Evolutionary conservation across 768 basidiomycete genomes (phyloP).

Genomic region (Boletus pseudo-olivaceus): DNA sequence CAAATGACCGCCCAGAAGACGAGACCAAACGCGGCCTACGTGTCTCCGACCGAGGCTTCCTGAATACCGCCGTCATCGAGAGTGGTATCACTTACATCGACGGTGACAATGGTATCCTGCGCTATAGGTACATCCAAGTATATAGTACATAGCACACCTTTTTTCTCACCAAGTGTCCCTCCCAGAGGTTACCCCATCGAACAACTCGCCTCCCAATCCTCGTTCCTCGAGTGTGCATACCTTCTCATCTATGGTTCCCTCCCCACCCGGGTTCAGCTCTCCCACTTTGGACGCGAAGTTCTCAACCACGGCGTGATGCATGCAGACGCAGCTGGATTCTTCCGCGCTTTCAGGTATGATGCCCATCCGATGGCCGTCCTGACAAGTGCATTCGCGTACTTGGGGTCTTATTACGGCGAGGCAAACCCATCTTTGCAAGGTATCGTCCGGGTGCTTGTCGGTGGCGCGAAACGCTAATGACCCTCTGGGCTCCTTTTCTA

Average conservation of each 20-base stretch:
- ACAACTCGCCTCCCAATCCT: slow-evolving; percentile 76
- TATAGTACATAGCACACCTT: not conserved
- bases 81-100: slow-evolving; percentile 90
- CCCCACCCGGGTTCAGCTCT: slow-evolving; percentile 58
- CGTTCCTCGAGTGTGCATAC: slow-evolving; percentile 80
- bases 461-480: slow-evolving; percentile 2
- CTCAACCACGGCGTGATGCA: slow-evolving; percentile 71
- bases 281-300: slow-evolving; percentile 69
- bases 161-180: not conserved
- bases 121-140: slow-evolving; percentile 55
- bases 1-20: slow-evolving; percentile 72
- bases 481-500: slow-evolving; percentile 22
- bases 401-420: slow-evolving; percentile 84
- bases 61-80: slow-evolving; percentile 78
- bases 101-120: slow-evolving; percentile 79
- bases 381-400: slow-evolving; percentile 81
- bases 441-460: slow-evolving; percentile 14
- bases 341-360: slow-evolving; percentile 78
- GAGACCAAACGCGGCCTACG: slow-evolving; percentile 80
- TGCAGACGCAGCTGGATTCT: slow-evolving; percentile 66
- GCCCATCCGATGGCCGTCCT: slow-evolving; percentile 92
- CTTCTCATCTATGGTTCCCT: slow-evolving; percentile 86
- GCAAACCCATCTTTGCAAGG: slow-evolving; percentile 88
- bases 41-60: slow-evolving; percentile 74
- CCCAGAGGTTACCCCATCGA: slow-evolving; percentile 89